These are phyloP conservation scores for Mortierella sp. DNA, from an alignment of 371 early-diverging fungal species.

Conservation along the genomic window DNA sequence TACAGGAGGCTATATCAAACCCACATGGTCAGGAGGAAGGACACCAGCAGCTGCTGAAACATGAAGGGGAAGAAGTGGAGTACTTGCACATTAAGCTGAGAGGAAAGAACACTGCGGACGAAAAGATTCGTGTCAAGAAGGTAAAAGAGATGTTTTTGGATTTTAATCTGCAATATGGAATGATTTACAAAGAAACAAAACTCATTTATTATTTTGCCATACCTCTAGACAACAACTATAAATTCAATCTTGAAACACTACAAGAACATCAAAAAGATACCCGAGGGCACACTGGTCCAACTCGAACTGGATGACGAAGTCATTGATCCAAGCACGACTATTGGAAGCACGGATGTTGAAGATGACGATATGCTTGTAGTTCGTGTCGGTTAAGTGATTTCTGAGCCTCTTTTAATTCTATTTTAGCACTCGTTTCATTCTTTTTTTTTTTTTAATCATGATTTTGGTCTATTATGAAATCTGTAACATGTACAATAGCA, in stretches of 20 bases:
- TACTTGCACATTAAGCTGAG: slow-evolving; percentile 39
- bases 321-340: slow-evolving; percentile 17
- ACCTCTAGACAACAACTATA: slow-evolving; percentile 29
- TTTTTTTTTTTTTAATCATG: background rate
- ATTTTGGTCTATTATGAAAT: too few species aligned
- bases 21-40: background rate
- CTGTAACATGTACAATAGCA: too few species aligned
- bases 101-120: slow-evolving; percentile 41
- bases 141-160: slow-evolving; percentile 15
- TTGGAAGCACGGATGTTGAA: slow-evolving; percentile 46
- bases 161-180: background rate
- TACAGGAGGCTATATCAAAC: background rate
- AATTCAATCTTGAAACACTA: slow-evolving; percentile 33
- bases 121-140: slow-evolving; percentile 47
- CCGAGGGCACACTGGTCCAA: slow-evolving; percentile 9
- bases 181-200: background rate
- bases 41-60: background rate
- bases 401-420: background rate
- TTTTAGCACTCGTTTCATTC: background rate
- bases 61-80: slow-evolving; percentile 18
- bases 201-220: background rate
- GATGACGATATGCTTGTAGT: slow-evolving; percentile 53
- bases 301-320: slow-evolving; percentile 46
- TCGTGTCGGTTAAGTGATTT: slow-evolving; percentile 16
- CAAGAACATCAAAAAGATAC: slow-evolving; percentile 22